Percentiles rank a stretch among this genome's conserved stretches.
Conservation (phyloP, 192 early-diverging fungal species). For the Rhizophagus sp. region DNA sequence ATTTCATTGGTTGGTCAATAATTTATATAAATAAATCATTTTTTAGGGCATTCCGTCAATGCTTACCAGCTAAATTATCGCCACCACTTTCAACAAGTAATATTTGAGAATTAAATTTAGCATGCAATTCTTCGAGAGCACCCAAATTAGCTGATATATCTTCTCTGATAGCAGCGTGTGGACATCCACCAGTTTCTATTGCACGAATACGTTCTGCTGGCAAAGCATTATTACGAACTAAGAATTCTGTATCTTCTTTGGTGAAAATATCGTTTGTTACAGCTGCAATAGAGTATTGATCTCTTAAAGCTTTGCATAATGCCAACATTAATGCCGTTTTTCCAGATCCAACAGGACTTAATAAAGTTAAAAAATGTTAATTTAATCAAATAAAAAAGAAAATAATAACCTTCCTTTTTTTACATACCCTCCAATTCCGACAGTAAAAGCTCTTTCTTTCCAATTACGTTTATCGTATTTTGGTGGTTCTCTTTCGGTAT, state of each 20-base stretch:
- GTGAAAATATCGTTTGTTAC: slow-evolving; percentile 99
- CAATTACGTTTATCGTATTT: slow-evolving; percentile 78
- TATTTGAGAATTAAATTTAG: slow-evolving; percentile 80
- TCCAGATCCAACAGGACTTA: slow-evolving; percentile 89
- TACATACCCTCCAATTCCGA: slow-evolving; percentile 87
- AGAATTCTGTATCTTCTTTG: slow-evolving; percentile 94
- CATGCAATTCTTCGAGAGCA: slow-evolving; percentile 85
- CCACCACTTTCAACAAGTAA: slow-evolving; percentile 93
- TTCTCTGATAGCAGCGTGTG: slow-evolving; percentile 93
- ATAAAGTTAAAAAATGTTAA: slow-evolving; percentile 6
- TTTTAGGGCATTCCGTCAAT: neutral
- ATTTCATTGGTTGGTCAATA: too few relatives aligned
- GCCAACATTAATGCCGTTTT: slow-evolving; percentile 94
- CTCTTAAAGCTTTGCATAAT: slow-evolving; percentile 81
- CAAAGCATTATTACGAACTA: slow-evolving; percentile 86
- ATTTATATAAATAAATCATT: neutral
- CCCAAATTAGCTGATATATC: slow-evolving; percentile 95
- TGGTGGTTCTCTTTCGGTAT: slow-evolving; percentile 71
- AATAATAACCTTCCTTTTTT: neutral
- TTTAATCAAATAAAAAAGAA: neutral
- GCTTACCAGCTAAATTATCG: slow-evolving; percentile 75
- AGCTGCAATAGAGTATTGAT: slow-evolving; percentile 80
- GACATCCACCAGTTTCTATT: slow-evolving; percentile 96
- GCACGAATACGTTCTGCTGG: slow-evolving; percentile 86
- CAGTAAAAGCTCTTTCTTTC: slow-evolving; percentile 90